Conservation (phyloP, 2,329 filamentous ascomycete genomes). For the Penicillium sp. region DNA sequence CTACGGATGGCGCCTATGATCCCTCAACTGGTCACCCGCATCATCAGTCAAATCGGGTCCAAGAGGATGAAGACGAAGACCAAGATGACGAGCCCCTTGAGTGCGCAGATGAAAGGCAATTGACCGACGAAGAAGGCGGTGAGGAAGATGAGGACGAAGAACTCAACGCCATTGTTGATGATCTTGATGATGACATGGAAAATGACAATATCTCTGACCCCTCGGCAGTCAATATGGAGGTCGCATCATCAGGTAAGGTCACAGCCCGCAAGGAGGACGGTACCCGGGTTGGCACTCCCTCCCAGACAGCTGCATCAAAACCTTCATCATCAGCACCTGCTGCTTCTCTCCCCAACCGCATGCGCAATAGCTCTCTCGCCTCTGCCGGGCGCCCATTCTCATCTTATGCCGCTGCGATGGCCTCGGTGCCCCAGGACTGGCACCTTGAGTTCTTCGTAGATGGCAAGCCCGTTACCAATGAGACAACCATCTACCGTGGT, state of each 20-base stretch:
- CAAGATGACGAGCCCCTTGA: constrained; percentile 72
- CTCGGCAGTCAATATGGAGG: constrained; percentile 86
- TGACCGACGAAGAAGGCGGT: constrained; percentile 67
- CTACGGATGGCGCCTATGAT: constrained; percentile 40
- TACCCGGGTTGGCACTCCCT: constrained; percentile 78
- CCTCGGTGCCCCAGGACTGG: constrained; percentile 84
- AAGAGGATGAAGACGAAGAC: constrained; percentile 57
- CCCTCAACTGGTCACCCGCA: constrained; percentile 54
- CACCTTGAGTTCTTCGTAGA: constrained; percentile 94
- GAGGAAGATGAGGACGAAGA: constrained; percentile 56
- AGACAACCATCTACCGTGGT: constrained; percentile 94
- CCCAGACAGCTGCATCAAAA: constrained; percentile 55
- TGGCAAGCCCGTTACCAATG: constrained; percentile 77
- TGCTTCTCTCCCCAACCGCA: constrained; percentile 21
- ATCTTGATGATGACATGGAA: constrained; percentile 79
- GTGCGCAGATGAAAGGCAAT: constrained; percentile 86
- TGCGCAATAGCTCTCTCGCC: constrained; percentile 50
- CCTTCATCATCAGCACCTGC: constrained; percentile 38
- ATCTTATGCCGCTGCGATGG: constrained; percentile 79
- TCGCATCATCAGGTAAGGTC: constrained; percentile 81
- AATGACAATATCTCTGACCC: constrained; percentile 75
- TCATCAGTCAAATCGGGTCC: constrained; percentile 57
- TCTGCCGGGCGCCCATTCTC: constrained; percentile 61
- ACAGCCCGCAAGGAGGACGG: constrained; percentile 91
- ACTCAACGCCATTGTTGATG: constrained; percentile 85